Base-by-base conservation (phyloP, 2,329 filamentous ascomycete genomes). In the Sarocladium kiliense region DNA sequence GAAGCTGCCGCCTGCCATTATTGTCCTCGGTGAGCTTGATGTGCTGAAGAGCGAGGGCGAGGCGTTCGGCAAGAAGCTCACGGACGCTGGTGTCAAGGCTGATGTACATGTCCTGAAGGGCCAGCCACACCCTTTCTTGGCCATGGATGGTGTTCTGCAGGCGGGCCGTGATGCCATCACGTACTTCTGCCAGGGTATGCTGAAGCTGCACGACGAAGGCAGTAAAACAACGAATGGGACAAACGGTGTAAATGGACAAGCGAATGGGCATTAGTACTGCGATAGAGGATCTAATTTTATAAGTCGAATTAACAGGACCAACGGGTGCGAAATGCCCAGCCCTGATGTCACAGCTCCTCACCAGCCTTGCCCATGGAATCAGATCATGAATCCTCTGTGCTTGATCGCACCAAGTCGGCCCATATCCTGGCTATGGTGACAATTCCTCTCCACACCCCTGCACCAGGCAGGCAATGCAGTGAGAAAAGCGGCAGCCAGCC, bases 1-100 rank as follows among this genome's bases (percentile, higher is more conserved):
- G 2, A 65, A 68, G 53, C 65, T 82, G 53, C 80, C 81, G 1
- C 70, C 71, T 1, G 78, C 81, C 0, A 63, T 78, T 41, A 66
- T 84, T 3, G 76, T 82, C 56, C 71, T 82, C 1, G 80, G 78
- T 0, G 80, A 80, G 58, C 59, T 83, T 41, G 80, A 84, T 62
- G 76, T 84, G n/a, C 64, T 84, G 57, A 69, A 79, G 11, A 71
- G 71, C 7, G 81, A 85, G 60, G 81, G 78, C 0, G 71, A 77
- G 62, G 66, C 73, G 57, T 81, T 81, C 64, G 79, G 71, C 3
- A 64, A 70, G 58, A 80, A 76, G 61, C 61, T 84, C 55, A 59
- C 59, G 14, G 65, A 67, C 2, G 74, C 74, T 1, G 79, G 79
- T 1, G 76, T 80, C 1, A 49, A 62, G n/a, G 74, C 74, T 2